phyloP scores from a whole-genome alignment of 306 rosid genomes.

The Prunus salicina region DNA sequence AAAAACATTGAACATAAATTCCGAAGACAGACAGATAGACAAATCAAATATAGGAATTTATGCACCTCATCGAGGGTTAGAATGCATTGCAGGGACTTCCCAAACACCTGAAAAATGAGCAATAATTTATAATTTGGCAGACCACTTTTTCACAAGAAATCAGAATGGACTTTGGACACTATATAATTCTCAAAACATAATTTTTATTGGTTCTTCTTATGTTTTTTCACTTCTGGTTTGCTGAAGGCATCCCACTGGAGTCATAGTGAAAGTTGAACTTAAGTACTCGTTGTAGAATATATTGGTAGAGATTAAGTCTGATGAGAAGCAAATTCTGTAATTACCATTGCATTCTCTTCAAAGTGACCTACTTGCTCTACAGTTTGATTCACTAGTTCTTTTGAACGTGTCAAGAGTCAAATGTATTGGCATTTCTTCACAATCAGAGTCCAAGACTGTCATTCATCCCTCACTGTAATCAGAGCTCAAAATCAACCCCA shows the following conservation, averaged over 20 bases:
- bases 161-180: conserved; percentile 1
- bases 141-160: not conserved
- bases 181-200: conserved; percentile 1
- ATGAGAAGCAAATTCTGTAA: not conserved
- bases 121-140: not conserved
- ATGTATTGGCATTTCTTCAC: not conserved
- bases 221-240: not conserved
- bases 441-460: not conserved
- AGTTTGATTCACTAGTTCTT: not conserved
- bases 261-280: not conserved
- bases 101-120: conserved; percentile 62
- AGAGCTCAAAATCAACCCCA: not conserved
- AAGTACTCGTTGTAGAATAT: not conserved
- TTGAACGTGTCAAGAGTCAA: not conserved
- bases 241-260: not conserved
- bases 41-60: conserved; percentile 1
- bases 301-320: not conserved
- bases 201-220: not conserved
- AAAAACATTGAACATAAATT: not conserved
- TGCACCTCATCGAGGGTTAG: conserved; percentile 76
- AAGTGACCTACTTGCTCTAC: not conserved
- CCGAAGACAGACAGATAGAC: conserved; percentile 1
- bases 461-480: not conserved
- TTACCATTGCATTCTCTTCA: not conserved
- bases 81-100: conserved; percentile 61